Evolutionary conservation across 331 rosid species (phyloP), one percentile per base, ranked within the genome.

Genomic region (Telfairia occidentalis): DNA sequence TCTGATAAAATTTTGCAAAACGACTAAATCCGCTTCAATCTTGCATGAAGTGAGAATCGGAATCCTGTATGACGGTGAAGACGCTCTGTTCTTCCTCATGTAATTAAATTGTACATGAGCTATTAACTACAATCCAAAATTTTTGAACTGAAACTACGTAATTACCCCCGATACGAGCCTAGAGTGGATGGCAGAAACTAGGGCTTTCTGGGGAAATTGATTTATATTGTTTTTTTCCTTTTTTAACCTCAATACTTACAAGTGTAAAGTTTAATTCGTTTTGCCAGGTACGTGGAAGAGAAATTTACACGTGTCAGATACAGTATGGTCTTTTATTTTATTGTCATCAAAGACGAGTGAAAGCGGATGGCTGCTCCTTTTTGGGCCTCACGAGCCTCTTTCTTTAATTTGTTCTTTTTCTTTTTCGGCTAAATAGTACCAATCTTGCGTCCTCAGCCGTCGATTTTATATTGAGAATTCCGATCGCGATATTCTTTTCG

Each of bases 271-370:
- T n/a, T n/a, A n/a, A 7, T 30, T 16, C 23, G 2, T 15, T 9
- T 1, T 13, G 30, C 10, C 9, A 64, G 19, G 48, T 42, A 66
- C 73, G 52, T 67, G 74, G 74, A 48, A 26, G 29, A 71, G 28
- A 48, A 29, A 13, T 8, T 48, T 48, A 29, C 76, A 71, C 76
- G 76, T 67, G 74, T 42, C 74, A 7, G 74, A 42, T 26, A 8
- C 1, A 16, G 8, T 71, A 21, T 45, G 76, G 60, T 15, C 35
- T 55, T 71, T 71, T 40, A 18, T 7, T 8, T 34, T 1, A 9
- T 18, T 26, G 24, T 48, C 59, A 7, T 71, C 57, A 5, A 7
- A 71, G 19, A 12, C 38, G 19, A 26, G 63, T 24, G 63, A 57
- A 6, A 57, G 63, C 34, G 18, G 63, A 35, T 57, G 63, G 15